Percentiles rank a stretch among this genome's conserved stretches.
These are phyloP conservation scores for Backusella parvicylindrica DNA, from an alignment of 192 early-diverging fungal genomes.

Conservation along the genomic window DNA sequence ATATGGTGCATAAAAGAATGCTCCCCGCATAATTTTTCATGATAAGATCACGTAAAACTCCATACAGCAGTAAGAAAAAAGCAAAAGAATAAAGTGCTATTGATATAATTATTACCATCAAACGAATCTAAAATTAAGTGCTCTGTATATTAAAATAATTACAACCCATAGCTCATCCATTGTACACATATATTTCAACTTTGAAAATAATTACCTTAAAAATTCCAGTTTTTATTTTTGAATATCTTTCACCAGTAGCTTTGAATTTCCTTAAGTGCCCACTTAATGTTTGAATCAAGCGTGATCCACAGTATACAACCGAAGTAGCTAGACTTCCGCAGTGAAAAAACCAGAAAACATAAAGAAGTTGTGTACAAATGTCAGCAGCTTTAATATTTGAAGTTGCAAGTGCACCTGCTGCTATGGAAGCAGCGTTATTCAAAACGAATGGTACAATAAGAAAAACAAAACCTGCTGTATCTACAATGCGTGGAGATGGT, in stretches of 20 bases:
- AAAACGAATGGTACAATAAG: slow-evolving; percentile 15
- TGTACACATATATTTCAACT: not conserved
- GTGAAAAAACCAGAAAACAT: slow-evolving; percentile 31
- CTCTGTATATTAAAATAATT: too few species aligned
- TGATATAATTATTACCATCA: slow-evolving; percentile 9
- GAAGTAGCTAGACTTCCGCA: not conserved
- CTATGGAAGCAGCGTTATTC: slow-evolving; percentile 17
- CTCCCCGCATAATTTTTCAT: slow-evolving; percentile 10
- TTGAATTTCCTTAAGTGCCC: slow-evolving; percentile 7
- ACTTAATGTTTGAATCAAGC: slow-evolving; percentile 9
- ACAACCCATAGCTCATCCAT: too few species aligned
- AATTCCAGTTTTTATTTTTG: slow-evolving; percentile 17
- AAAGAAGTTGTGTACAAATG: slow-evolving; percentile 12
- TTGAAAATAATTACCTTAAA: not conserved
- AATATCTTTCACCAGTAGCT: slow-evolving; percentile 8
- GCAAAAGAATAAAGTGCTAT: slow-evolving; percentile 22
- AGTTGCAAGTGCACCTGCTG: slow-evolving; percentile 11
- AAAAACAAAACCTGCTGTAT: slow-evolving; percentile 12
- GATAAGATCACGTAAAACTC: slow-evolving; percentile 20
- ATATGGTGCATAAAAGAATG: slow-evolving; percentile 11
- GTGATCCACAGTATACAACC: slow-evolving; percentile 12
- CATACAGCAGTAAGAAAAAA: slow-evolving; percentile 26
- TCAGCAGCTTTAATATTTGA: slow-evolving; percentile 5
- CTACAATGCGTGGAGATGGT: slow-evolving; percentile 16
- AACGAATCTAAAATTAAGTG: slow-evolving; percentile 15